Evolutionary conservation across 2,329 filamentous ascomycete species (phyloP), one percentile per base, ranked within the genome.

Genomic region (Pseudocercospora fijiensis): DNA sequence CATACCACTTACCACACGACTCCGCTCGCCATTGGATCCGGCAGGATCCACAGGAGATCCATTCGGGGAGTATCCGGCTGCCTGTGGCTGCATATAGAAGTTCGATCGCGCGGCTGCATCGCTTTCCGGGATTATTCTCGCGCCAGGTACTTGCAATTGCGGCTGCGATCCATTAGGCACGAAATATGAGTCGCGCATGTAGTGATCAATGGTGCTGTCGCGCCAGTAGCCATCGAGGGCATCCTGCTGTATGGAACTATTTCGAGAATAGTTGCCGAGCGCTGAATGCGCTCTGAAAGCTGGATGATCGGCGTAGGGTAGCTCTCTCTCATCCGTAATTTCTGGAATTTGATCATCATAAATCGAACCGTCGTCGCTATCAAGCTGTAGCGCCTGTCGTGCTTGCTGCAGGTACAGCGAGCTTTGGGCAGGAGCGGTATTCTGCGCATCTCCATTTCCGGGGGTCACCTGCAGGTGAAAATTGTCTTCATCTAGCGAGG

Each of bases 281-380:
- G 72, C 71, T 24, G 69, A 71, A 55, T 72, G 69, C 5, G 67
- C 69, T 6, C 71, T 67, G 56, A 72, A 72, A 4, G 69, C 72
- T 26, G 71, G 71, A 60, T 75, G 73, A 56, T 74, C 71, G 3
- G 70, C 69, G 62, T 73, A 74, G 0, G 71, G 70, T 4, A 72
- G 52, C 30, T 73, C 68, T 22, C 59, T 59, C 61, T 71, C 68
- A 24, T 67, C 60, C 7, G 58, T 64, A 18, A 69, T 58, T 18
- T 66, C 61, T 3, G 70, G 64, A 10, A 67, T 57, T 37, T 69
- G 63, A 10, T 67, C 66, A 16, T 81, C 81, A 27, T 88, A 84
- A 4, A 75, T 72, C 16, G 67, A 69, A 3, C 57, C 61, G 30
- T 62, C 65, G 51, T 65, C 61, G 18, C 62, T 62, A 28, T 61